phyloP scores from a whole-genome alignment of 441 rosid genomes.

The Gossypium gossypioides region DNA sequence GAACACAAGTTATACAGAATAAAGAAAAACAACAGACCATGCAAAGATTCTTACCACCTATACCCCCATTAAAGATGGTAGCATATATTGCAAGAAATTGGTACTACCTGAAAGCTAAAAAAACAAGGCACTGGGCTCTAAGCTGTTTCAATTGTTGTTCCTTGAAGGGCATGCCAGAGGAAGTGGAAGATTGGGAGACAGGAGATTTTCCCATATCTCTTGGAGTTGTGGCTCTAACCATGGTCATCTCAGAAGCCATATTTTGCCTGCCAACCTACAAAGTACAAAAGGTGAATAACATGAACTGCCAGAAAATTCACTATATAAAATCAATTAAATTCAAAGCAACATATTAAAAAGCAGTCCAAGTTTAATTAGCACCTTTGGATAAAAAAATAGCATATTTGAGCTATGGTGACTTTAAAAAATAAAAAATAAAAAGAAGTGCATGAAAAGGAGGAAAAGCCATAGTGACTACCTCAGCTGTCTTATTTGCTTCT shows the following conservation, averaged over 20 bases:
- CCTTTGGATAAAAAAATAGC: background rate
- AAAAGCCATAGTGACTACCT: slow-evolving; percentile 28
- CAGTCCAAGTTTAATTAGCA: background rate
- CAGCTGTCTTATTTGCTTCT: slow-evolving; percentile 36
- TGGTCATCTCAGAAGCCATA: slow-evolving; percentile 35
- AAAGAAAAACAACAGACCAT: background rate
- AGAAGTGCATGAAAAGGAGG: background rate
- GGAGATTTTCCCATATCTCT: slow-evolving; percentile 67
- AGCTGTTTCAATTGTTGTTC: slow-evolving; percentile 92
- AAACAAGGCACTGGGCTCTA: slow-evolving; percentile 92
- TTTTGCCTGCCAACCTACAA: slow-evolving; percentile 49
- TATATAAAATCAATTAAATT: background rate
- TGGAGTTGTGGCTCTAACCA: slow-evolving; percentile 38
- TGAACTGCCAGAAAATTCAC: background rate
- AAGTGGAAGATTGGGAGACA: slow-evolving; percentile 32
- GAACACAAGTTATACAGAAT: slow-evolving; percentile 12
- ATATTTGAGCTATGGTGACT: background rate
- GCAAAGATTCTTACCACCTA: slow-evolving; percentile 3
- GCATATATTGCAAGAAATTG: slow-evolving; percentile 7
- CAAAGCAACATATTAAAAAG: background rate
- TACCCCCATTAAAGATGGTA: background rate
- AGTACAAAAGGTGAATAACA: slow-evolving; percentile 15
- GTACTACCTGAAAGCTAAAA: slow-evolving; percentile 73
- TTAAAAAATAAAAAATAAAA: background rate
- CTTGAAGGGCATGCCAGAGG: slow-evolving; percentile 60